phyloP scores from a whole-genome alignment of 441 rosid genomes.

The Francoa sonchifolia region DNA sequence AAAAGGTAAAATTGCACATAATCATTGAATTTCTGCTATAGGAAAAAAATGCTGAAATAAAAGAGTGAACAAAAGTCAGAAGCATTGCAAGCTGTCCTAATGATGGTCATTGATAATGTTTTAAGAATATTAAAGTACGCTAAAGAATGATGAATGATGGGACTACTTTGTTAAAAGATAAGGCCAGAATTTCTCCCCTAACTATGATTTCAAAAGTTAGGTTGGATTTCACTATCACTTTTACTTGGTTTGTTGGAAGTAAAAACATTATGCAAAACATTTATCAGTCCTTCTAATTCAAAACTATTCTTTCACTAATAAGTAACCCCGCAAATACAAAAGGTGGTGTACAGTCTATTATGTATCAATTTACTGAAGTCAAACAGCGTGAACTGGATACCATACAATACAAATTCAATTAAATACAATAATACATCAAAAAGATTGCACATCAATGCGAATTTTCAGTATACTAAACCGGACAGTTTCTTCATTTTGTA shows the following conservation, averaged over 20 bases:
- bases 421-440: too few relatives aligned
- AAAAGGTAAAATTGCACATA: too few relatives aligned
- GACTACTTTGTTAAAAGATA: constrained; percentile 18
- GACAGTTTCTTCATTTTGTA: too few relatives aligned
- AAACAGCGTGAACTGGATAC: too few relatives aligned
- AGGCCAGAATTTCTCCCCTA: constrained; percentile 13
- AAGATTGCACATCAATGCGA: too few relatives aligned
- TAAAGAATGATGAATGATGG: constrained; percentile 20
- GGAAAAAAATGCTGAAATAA: too few relatives aligned
- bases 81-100: not conserved
- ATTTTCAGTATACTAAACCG: too few relatives aligned
- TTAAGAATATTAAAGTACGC: constrained; percentile 11
- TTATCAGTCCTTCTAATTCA: constrained; percentile 7
- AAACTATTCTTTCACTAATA: constrained; percentile 6
- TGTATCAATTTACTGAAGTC: too few relatives aligned
- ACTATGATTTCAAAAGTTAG: constrained; percentile 28
- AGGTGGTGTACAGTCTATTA: too few relatives aligned
- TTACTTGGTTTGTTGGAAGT: constrained; percentile 13
- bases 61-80: not conserved
- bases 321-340: not conserved
- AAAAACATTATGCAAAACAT: constrained; percentile 6
- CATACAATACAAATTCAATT: too few relatives aligned
- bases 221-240: constrained; percentile 29
- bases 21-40: too few relatives aligned
- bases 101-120: not conserved